Conservation (phyloP, 805 yeast species). For the Helenozyma rhizophorensis region DNA sequence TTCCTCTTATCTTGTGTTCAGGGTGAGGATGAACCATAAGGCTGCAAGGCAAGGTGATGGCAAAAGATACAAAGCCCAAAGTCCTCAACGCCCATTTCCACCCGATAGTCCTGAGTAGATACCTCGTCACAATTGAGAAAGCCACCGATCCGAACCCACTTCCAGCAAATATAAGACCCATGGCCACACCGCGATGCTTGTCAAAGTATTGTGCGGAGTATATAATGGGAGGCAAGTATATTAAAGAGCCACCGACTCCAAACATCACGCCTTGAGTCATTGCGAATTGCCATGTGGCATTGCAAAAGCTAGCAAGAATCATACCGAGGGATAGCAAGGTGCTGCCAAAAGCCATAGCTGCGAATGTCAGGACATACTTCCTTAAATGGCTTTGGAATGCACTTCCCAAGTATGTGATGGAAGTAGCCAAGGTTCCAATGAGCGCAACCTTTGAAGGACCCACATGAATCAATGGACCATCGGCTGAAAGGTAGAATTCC, state of each 20-base stretch:
- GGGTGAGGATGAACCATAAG: slow-evolving; percentile 13
- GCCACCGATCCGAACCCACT: slow-evolving; percentile 32
- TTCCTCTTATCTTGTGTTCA: slow-evolving; percentile 2
- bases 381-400: slow-evolving; percentile 22
- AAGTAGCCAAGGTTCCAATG: slow-evolving; percentile 30
- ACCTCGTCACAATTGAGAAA: too few relatives aligned
- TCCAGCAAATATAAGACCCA: slow-evolving; percentile 33
- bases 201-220: slow-evolving; percentile 29
- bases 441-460: slow-evolving; percentile 26
- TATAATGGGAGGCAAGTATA: slow-evolving; percentile 30
- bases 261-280: slow-evolving; percentile 29
- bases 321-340: slow-evolving; percentile 24
- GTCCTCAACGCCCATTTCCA: slow-evolving; percentile 32
- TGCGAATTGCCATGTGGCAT: slow-evolving; percentile 21
- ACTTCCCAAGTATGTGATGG: slow-evolving; percentile 25
- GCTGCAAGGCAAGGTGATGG: slow-evolving; percentile 11
- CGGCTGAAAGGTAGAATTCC: slow-evolving; percentile 24
- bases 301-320: slow-evolving; percentile 21
- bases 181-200: slow-evolving; percentile 28
- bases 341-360: slow-evolving; percentile 25
- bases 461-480: slow-evolving; percentile 23
- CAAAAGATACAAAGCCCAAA: slow-evolving; percentile 24
- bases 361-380: not conserved
- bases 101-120: slow-evolving; percentile 15
- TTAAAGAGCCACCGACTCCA: slow-evolving; percentile 29